Base-by-base conservation (phyloP, 2,329 filamentous ascomycete species). In the Periconia macrospinosa region DNA sequence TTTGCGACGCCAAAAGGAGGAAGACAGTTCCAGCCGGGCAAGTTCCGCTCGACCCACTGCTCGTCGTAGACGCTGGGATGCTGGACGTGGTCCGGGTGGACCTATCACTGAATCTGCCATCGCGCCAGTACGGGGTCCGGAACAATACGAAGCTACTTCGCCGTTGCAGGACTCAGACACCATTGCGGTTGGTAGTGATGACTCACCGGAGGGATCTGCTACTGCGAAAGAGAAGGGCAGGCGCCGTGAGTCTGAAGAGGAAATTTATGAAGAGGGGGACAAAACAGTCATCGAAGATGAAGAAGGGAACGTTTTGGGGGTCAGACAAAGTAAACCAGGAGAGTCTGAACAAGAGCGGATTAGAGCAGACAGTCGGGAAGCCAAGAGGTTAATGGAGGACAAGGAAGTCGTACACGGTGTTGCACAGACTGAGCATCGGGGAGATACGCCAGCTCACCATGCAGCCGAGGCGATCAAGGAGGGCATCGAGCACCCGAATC, bases 81-180 rank as follows among this genome's bases (percentile, higher is more conserved):
- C 84, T 56, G 87, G 83, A n/a, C 83, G 84, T 62, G 89, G 87
- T 55, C 75, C 90, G 2, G 94, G 94, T 56, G 94, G 94, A 0
- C 94, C 92, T 2, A 88, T 97, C 62, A 90, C 85, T 56, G 87
- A 95, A 67, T 96, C 93, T 35, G 94, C 94, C 20, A 97, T 97
- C 63, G 87, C 84, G 60, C 94, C 94, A 35, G 75, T 77, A n/a
- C 60, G 70, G 43, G 66, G 71, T 37, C 68, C 15, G 13, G 40
- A 72, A 37, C 65, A 69, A 19, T 50, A 54, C 1, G 72, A 77
- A 40, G 57, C 57, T 6, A 61, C 64, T 15, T 66, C 72, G 15
- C 62, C 75, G 65, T 55, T 80, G 70, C 69, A 76, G 57, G 74
- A 79, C 55, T 76, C 78, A 30, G 76, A 77, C 51, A 76, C 75